Evolutionary conservation across 169 alveolate species (phyloP).

Genomic region (Plasmodium gonderi): DNA sequence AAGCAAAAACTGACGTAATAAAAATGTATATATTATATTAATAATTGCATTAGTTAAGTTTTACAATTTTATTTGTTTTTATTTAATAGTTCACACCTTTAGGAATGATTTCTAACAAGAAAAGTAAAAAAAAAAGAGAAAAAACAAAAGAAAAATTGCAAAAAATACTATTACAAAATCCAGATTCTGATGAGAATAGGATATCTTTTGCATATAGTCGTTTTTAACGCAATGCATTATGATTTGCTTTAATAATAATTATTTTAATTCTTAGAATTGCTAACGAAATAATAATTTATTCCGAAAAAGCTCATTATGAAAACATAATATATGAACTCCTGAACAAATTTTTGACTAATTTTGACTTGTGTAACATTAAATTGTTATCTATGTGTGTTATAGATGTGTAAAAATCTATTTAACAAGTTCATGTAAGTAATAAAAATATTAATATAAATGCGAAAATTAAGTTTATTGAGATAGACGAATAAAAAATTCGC

Average conservation of each 20-base stretch:
- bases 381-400: neutral
- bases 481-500: neutral
- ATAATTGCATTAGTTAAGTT: neutral
- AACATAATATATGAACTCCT: neutral
- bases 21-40: neutral
- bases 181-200: neutral
- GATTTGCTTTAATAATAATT: neutral
- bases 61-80: neutral
- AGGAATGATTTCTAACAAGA: neutral
- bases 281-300: too few species aligned
- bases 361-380: neutral
- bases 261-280: neutral
- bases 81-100: neutral
- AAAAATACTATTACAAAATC: neutral
- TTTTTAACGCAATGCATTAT: neutral
- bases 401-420: neutral
- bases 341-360: neutral
- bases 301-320: neutral
- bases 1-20: neutral
- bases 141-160: neutral
- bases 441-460: neutral
- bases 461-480: too few species aligned
- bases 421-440: too few species aligned
- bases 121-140: neutral
- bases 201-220: neutral